phyloP scores from a whole-genome alignment of 805 yeast species.

The Myxozyma lipomycoides region DNA sequence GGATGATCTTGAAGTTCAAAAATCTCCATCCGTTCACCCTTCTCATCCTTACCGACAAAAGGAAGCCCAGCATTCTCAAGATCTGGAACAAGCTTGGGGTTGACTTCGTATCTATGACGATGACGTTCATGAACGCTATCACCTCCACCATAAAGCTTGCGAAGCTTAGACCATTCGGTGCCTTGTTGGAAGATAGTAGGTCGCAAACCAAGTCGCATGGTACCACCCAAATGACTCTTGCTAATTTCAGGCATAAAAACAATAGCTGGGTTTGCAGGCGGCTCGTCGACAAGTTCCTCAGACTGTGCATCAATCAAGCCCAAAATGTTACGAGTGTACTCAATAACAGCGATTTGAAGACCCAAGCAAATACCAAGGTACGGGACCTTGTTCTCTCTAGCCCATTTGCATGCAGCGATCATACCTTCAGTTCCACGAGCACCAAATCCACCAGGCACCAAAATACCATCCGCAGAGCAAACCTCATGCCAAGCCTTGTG shows the following conservation, averaged over 20 bases:
- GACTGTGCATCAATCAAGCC: constrained; percentile 49
- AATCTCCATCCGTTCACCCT: constrained; percentile 88
- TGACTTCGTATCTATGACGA: constrained; percentile 96
- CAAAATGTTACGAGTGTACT: constrained; percentile 76
- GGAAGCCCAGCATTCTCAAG: constrained; percentile 76
- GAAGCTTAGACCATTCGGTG: constrained; percentile 64
- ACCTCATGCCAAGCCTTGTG: constrained; percentile 94
- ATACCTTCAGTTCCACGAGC: constrained; percentile 97
- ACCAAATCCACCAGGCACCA: constrained; percentile 99
- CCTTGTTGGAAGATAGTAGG: constrained; percentile 73
- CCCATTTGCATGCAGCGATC: constrained; percentile 96
- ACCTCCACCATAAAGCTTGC: constrained; percentile 65
- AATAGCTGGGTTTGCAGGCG: constrained; percentile 65
- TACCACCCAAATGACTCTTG: constrained; percentile 93
- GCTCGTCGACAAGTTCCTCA: constrained; percentile 42
- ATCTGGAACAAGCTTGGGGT: constrained; percentile 69
- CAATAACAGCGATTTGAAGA: constrained; percentile 94
- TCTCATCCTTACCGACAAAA: constrained; percentile 92
- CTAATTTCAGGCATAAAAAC: constrained; percentile 99
- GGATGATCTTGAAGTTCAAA: constrained; percentile 83
- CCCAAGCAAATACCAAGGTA: constrained; percentile 97
- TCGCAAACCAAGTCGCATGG: constrained; percentile 96
- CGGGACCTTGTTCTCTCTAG: constrained; percentile 93
- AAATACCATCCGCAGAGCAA: constrained; percentile 91
- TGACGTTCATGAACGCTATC: constrained; percentile 83